Conservation (phyloP, 345 rosid species). For the Melaleuca quinquenervia region DNA sequence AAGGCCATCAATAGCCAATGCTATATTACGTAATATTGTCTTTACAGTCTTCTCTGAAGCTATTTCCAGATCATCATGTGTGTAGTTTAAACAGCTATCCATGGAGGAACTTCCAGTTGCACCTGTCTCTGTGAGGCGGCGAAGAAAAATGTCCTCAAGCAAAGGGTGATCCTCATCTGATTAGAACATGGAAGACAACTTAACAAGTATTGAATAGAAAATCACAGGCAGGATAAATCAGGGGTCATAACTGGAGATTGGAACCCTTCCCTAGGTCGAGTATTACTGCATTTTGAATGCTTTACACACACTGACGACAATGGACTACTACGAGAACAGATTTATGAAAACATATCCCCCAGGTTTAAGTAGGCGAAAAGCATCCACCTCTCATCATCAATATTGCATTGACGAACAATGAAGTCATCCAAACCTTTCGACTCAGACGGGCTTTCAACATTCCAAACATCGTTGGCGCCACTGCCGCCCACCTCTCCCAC, state of each 20-base stretch:
- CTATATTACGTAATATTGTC: conserved; percentile 34
- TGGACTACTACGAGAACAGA: conserved; percentile 5
- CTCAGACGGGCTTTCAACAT: background rate
- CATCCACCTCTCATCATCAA: background rate
- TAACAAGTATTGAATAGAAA: background rate
- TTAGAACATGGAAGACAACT: conserved; percentile 8
- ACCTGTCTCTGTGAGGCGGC: conserved; percentile 70
- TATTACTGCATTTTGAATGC: background rate
- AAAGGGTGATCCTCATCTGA: conserved; percentile 39
- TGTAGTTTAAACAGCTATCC: conserved; percentile 23
- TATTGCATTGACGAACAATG: background rate
- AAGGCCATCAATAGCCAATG: conserved; percentile 41
- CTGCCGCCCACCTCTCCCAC: conserved; percentile 28
- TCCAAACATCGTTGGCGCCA: background rate
- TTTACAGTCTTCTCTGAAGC: conserved; percentile 24
- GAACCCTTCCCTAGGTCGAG: background rate
- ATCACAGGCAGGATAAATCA: background rate
- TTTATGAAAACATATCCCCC: background rate
- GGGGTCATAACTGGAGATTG: background rate
- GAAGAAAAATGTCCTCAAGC: conserved; percentile 47
- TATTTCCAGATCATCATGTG: conserved; percentile 31
- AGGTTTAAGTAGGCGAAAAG: background rate
- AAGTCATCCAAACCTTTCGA: background rate
- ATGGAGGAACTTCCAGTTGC: conserved; percentile 79
- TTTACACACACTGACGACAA: conserved; percentile 33